phyloP scores from a whole-genome alignment of 441 rosid genomes.

The Adansonia grandidieri region DNA sequence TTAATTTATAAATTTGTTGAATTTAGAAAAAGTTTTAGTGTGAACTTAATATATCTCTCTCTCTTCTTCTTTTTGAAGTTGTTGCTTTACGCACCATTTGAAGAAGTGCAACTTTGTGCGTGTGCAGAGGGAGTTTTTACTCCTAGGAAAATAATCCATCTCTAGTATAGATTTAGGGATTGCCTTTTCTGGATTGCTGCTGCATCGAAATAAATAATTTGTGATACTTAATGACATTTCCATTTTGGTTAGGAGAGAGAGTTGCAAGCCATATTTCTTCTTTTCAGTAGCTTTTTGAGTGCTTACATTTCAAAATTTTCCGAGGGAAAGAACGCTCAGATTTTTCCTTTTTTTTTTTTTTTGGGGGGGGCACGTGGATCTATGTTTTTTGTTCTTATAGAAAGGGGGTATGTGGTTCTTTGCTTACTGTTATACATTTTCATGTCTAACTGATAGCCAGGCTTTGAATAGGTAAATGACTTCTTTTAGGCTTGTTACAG shows the following conservation, averaged over 20 bases:
- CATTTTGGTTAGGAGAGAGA: neutral
- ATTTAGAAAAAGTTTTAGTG: neutral
- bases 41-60: neutral
- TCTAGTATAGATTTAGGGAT: neutral
- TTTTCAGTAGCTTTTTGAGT: neutral
- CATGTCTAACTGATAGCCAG: neutral
- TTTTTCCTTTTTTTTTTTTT: neutral
- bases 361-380: neutral
- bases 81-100: slow-evolving; percentile 12
- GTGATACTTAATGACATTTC: neutral
- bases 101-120: neutral
- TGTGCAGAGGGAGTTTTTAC: neutral
- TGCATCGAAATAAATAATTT: slow-evolving; percentile 3
- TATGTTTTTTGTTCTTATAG: neutral
- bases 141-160: neutral
- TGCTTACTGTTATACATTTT: slow-evolving; percentile 14
- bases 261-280: slow-evolving; percentile 11
- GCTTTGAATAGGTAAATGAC: neutral
- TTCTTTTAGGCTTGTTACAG: neutral
- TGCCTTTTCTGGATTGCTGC: neutral
- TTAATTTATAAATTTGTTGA: neutral
- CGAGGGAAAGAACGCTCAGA: slow-evolving; percentile 4
- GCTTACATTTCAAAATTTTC: neutral
- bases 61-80: neutral
- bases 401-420: neutral